phyloP scores from a whole-genome alignment of 1,284 basidiomycete species.

The Stygiomarasmius scandens region DNA sequence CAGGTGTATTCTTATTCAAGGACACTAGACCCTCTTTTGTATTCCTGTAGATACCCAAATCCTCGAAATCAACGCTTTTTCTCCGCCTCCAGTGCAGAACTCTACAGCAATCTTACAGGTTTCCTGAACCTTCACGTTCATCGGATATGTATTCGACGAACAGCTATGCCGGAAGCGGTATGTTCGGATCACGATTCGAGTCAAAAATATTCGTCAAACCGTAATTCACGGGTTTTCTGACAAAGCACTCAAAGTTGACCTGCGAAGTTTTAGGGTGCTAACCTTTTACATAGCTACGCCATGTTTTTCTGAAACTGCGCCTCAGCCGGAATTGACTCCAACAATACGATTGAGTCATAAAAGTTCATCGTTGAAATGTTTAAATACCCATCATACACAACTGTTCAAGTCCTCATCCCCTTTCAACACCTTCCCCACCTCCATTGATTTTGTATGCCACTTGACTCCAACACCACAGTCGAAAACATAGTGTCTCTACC shows the following conservation, averaged over 20 bases:
- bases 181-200: no score
- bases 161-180: no score
- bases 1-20: neutral
- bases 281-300: neutral
- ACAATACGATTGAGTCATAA: neutral
- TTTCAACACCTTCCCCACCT: neutral
- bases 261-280: neutral
- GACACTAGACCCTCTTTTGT: neutral
- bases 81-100: conserved; percentile 8
- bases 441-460: conserved; percentile 1
- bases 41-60: neutral
- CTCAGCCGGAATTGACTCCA: neutral
- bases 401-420: neutral
- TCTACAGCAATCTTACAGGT: no score
- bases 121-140: no score
- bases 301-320: neutral
- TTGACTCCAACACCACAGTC: neutral
- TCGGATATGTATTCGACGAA: no score
- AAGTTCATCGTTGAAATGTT: neutral
- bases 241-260: neutral
- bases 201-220: no score
- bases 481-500: conserved; percentile 27
- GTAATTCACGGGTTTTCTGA: neutral
- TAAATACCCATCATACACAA: neutral
- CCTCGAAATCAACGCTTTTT: neutral